Evolutionary conservation across 306 rosid species (phyloP).

Genomic region (Rosa chinensis): DNA sequence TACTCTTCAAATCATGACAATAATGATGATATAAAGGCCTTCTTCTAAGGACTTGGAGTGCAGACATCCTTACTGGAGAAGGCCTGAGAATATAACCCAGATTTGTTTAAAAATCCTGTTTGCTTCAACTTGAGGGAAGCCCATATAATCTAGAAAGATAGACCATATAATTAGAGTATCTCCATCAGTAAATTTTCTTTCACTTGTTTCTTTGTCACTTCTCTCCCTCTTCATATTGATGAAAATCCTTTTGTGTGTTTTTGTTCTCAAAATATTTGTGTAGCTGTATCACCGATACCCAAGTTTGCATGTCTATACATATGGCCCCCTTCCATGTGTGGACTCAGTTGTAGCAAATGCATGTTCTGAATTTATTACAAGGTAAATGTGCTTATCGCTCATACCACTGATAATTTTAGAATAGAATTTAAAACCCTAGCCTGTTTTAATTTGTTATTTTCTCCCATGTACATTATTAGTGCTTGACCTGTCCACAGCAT

Average conservation of each 20-base stretch:
- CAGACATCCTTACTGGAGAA: background rate
- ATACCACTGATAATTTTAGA: slow-evolving; percentile 3
- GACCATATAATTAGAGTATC: background rate
- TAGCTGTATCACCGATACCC: slow-evolving; percentile 70
- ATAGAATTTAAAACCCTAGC: background rate
- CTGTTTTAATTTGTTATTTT: slow-evolving; percentile 16
- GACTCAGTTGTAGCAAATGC: slow-evolving; percentile 77
- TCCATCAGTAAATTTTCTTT: background rate
- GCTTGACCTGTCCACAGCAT: slow-evolving; percentile 53
- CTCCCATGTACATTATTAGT: slow-evolving; percentile 12
- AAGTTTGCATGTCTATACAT: slow-evolving; percentile 80
- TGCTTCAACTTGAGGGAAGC: slow-evolving; percentile 3
- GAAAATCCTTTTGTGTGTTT: slow-evolving; percentile 6
- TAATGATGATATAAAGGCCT: background rate
- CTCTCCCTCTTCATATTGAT: slow-evolving; percentile 1
- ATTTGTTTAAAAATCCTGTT: background rate
- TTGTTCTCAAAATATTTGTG: slow-evolving; percentile 24
- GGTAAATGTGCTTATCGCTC: slow-evolving; percentile 42
- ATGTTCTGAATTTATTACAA: slow-evolving; percentile 78
- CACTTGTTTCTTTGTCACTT: background rate
- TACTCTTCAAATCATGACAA: background rate
- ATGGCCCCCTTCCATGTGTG: slow-evolving; percentile 93
- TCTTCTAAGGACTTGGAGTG: background rate
- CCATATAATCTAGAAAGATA: background rate
- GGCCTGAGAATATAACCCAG: background rate